Conservation (phyloP, 202 grass and related monocot species). For the Schoenoplectus triqueter region DNA sequence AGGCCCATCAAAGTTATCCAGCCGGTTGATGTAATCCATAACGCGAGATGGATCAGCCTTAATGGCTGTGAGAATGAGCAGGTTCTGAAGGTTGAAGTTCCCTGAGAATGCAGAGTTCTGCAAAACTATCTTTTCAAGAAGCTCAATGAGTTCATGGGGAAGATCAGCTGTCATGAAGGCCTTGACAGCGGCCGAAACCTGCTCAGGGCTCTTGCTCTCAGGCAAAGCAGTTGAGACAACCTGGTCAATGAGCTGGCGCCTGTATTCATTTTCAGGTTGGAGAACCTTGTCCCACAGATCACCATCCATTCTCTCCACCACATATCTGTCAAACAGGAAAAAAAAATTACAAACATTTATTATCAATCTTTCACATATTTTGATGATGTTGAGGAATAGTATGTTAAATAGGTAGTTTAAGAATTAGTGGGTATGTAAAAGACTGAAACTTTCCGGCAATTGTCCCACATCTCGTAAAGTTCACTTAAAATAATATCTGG, state of each 20-base stretch:
- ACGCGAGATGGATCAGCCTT: constrained; percentile 90
- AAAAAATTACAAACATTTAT: constrained; percentile 1
- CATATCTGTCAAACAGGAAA: constrained; percentile 63
- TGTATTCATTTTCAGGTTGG: constrained; percentile 96
- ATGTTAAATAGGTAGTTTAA: not conserved
- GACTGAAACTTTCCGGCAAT: not conserved
- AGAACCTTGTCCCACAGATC: constrained; percentile 99
- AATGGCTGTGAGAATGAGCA: constrained; percentile 93
- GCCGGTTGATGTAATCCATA: constrained; percentile 94
- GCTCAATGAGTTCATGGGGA: constrained; percentile 91
- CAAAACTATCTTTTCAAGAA: constrained; percentile 98
- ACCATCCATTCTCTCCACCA: constrained; percentile 97
- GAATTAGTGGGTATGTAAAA: not conserved
- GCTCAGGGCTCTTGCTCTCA: constrained; percentile 98
- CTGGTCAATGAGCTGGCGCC: constrained; percentile 97
- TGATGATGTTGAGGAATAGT: not conserved
- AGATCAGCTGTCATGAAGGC: constrained; percentile 99
- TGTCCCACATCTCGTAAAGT: constrained; percentile 10
- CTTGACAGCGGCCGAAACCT: constrained; percentile 98
- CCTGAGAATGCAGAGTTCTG: constrained; percentile 96
- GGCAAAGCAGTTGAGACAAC: constrained; percentile 94
- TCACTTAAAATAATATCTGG: not conserved
- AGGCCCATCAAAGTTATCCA: constrained; percentile 98
- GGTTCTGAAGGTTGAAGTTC: constrained; percentile 94
- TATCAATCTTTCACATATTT: not conserved